Evolutionary conservation across 805 yeast species (phyloP), one percentile per base, ranked within the genome.

Genomic region (Myxozyma neglecta): DNA sequence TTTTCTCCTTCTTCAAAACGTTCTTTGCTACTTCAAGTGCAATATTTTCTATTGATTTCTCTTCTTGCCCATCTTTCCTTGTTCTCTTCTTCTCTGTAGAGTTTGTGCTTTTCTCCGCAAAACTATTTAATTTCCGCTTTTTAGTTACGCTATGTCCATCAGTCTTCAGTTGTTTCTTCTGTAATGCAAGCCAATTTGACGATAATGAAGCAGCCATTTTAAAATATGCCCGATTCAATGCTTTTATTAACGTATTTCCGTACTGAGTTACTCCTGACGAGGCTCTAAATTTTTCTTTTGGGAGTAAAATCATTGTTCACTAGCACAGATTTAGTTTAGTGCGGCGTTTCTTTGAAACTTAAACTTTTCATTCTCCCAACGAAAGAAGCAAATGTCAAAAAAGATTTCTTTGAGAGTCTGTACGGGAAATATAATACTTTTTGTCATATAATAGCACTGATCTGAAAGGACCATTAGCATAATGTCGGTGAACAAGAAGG

Each of bases 111-210:
- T 24, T 42, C 35, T 56, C 56, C n/a, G 32, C 29, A 29, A 35
- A 35, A 39, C 5, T 8, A 13, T 36, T 44, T 36, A 46, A 18
- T 46, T 47, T 56, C 47, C 50, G 46, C 46, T 58, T 55, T 40
- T 40, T 44, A 16, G 14, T 44, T n/a, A 45, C 13, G 32, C 18
- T 37, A 5, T 43, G 36, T 46, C 24, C 14, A 8, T 51, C 55
- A 1, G 8, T 10, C 13, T 6, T 40, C 6, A 16, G 24, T 29
- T 37, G 53, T 16, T 44, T 42, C 45, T 60, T 53, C 34, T 56
- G 66, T 13, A 63, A 50, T 20, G 61, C 61, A 1, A 46, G 39
- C 66, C 66, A 63, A 48, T 63, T 63, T 11, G 64, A 53, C 8
- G 66, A 63, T 16, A 63, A 50, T 9, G 35, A 32, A 14, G 54